phyloP scores from a whole-genome alignment of 2,329 filamentous ascomycete species.

The Zasmidium citrigriseum region DNA sequence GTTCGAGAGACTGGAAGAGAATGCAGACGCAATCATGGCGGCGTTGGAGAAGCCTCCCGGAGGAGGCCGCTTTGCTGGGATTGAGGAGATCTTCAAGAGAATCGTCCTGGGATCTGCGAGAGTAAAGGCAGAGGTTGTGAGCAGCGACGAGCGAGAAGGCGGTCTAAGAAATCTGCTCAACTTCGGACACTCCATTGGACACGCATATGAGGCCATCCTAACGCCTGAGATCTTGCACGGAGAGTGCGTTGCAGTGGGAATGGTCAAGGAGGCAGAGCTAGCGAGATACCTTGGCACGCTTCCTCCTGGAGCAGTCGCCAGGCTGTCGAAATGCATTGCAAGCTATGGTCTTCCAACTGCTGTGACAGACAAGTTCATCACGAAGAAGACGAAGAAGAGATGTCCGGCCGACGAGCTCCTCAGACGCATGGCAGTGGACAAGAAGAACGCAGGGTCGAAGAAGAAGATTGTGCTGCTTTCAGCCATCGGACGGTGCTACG shows the following conservation, averaged over 20 bases:
- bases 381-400: constrained; percentile 80
- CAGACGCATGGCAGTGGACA: constrained; percentile 94
- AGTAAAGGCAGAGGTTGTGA: constrained; percentile 93
- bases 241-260: constrained; percentile 93
- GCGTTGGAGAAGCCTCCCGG: constrained; percentile 64
- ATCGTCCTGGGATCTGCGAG: constrained; percentile 87
- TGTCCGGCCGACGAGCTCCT: constrained; percentile 86
- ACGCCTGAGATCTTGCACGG: constrained; percentile 95
- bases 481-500: constrained; percentile 83
- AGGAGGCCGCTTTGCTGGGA: constrained; percentile 65
- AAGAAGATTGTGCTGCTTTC: constrained; percentile 96
- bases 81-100: constrained; percentile 54
- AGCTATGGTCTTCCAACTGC: constrained; percentile 89
- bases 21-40: constrained; percentile 73
- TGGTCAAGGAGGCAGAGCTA: constrained; percentile 96
- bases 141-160: constrained; percentile 89
- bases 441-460: constrained; percentile 93
- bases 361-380: constrained; percentile 77
- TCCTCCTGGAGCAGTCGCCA: constrained; percentile 81
- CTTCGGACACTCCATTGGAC: constrained; percentile 96
- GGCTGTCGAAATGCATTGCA: constrained; percentile 89
- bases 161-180: constrained; percentile 93
- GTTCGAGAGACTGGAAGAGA: constrained; percentile 80
- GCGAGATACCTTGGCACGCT: constrained; percentile 85
- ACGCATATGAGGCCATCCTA: constrained; percentile 92